Conservation (phyloP, 1,139 yeast genomes). For the Ashbya aceris region DNA sequence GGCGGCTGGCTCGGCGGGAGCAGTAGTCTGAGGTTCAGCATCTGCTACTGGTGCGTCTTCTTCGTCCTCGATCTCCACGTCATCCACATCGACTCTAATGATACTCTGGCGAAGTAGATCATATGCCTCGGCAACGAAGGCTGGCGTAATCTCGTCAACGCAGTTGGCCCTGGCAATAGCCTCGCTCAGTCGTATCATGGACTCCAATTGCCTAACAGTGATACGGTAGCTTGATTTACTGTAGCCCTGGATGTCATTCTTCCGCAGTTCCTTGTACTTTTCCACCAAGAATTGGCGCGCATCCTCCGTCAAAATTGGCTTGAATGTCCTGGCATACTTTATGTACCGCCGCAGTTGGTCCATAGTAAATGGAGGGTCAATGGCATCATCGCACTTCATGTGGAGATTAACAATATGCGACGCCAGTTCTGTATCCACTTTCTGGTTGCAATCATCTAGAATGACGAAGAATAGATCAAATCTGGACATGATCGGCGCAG, state of each 20-base stretch:
- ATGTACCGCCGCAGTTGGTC: constrained; percentile 85
- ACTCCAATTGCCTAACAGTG: constrained; percentile 94
- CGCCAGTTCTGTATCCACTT: constrained; percentile 82
- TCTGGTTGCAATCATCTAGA: constrained; percentile 89
- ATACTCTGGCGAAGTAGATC: constrained; percentile 84
- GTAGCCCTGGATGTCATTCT: constrained; percentile 86
- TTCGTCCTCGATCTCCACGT: constrained; percentile 73
- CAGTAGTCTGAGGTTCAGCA: constrained; percentile 1
- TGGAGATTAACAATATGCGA: constrained; percentile 89
- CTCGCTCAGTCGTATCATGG: constrained; percentile 85
- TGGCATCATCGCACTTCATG: constrained; percentile 84
- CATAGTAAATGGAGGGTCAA: constrained; percentile 80
- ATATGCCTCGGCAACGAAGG: constrained; percentile 89
- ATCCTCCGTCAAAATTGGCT: constrained; percentile 76
- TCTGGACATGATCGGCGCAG: constrained; percentile 99
- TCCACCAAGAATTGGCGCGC: constrained; percentile 74
- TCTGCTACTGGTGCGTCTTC: constrained; percentile 29
- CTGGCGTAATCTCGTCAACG: constrained; percentile 77
- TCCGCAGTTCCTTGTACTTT: constrained; percentile 78
- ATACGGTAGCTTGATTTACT: constrained; percentile 75
- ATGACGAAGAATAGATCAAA: constrained; percentile 93
- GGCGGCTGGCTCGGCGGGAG: not conserved
- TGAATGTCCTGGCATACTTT: constrained; percentile 86
- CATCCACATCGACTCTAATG: constrained; percentile 91
- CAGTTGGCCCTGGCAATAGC: constrained; percentile 98